Evolutionary conservation across 495 filamentous ascomycete species (phyloP), one percentile per base, ranked within the genome.

Genomic region (Podospora fimiseda): DNA sequence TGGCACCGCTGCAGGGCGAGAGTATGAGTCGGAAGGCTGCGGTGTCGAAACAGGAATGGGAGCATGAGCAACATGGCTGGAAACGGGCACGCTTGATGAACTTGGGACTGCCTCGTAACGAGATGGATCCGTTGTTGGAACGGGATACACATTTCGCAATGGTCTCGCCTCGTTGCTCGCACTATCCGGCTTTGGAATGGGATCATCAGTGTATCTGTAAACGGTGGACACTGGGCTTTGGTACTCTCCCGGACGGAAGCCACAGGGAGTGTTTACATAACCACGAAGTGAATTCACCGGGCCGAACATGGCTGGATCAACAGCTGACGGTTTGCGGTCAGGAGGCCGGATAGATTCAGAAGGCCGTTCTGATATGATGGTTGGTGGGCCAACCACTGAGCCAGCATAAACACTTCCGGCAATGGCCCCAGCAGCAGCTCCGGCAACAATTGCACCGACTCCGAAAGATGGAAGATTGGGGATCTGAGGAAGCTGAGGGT

Each of bases 61-160:
- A 15, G n/a, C n/a, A n/a, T n/a, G n/a, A n/a, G n/a, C n/a, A n/a
- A n/a, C n/a, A n/a, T n/a, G n/a, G n/a, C n/a, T n/a, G n/a, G n/a
- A n/a, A n/a, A 42, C 38, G 20, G 75, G 71, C n/a, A 72, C 70
- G 39, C 69, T 64, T 14, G 83, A 77, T 43, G 58, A 55, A 43
- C 72, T 73, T 15, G 76, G 64, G 19, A 63, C 68, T 52, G 71
- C 77, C 48, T 85, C 83, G 57, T 80, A 85, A 38, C 72, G 76
- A 24, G 70, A 69, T 3, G 80, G 80, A 60, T 88, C 85, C 9
- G 74, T 74, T 18, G 81, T 86, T 21, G 83, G 74, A 36, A 84
- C 60, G 8, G 85, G 81, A 53, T 67, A 71, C 15, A 70, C 66
- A 33, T 55, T 58, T 24, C 58, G 65, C 58, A 70, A 64, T 14